Conservation (phyloP, 1,284 basidiomycete genomes). For the Puccinia polysora region DNA sequence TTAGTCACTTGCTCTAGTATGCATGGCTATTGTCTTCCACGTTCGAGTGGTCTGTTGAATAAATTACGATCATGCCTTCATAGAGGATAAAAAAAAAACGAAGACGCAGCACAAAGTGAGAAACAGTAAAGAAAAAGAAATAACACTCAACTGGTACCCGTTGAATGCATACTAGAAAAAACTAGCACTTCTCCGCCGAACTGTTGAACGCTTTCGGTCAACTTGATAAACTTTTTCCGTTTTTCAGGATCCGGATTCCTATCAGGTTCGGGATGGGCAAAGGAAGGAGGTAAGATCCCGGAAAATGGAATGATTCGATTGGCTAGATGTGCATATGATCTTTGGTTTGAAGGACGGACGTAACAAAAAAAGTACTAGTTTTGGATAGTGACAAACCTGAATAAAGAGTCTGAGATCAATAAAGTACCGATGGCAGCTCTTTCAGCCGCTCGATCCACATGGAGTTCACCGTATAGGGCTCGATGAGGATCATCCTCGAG, state of each 20-base stretch:
- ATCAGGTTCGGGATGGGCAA: not conserved
- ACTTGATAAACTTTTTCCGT: constrained; percentile 67
- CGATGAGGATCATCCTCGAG: constrained; percentile 86
- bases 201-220: constrained; percentile 82
- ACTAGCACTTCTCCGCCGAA: constrained; percentile 90
- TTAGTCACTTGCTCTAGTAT: too few relatives aligned
- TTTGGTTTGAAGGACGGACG: not conserved
- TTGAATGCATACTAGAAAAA: constrained; percentile 98
- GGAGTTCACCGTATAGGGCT: constrained; percentile 96
- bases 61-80: too few relatives aligned
- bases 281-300: not conserved
- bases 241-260: constrained; percentile 48
- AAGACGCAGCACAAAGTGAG: too few relatives aligned
- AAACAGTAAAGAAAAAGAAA: too few relatives aligned
- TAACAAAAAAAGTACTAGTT: not conserved
- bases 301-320: not conserved
- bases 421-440: constrained; percentile 90
- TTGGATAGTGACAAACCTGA: constrained; percentile 59
- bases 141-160: constrained; percentile 59
- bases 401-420: constrained; percentile 89
- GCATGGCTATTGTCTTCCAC: too few relatives aligned
- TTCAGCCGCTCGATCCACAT: constrained; percentile 83
- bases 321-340: not conserved
- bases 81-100: too few relatives aligned
- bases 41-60: too few relatives aligned